Base-by-base conservation (phyloP, 1,139 yeast species). In the Hansenula sp. region DNA sequence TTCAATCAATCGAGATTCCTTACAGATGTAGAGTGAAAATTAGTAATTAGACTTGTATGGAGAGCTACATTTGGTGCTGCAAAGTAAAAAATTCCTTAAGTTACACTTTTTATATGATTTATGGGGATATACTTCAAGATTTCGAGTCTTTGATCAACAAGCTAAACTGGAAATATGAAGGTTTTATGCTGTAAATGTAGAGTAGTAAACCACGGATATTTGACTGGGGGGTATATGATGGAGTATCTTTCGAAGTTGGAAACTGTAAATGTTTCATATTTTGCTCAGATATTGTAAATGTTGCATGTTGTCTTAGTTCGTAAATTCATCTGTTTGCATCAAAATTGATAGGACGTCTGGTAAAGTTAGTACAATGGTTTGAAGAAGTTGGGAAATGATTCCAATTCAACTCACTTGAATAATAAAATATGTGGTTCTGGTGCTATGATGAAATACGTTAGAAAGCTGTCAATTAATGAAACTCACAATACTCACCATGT, bases 361-460 rank as follows among this genome's bases (percentile, higher is more conserved):
- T 13, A 12, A 1, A 24, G 47, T 39, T 43, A 32, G 39, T 41
- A 30, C 6, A 21, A 19, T 14, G 11, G 5, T 21, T 2, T 14
- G 5, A 18, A n/a, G 3, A 2, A 13, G 17, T 13, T 9, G 8
- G n/a, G 5, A 26, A 9, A 6, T 3, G 9, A 4, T 7, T 3
- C n/a, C 9, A 17, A 14, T 12, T 5, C 21, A 14, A 52, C 58
- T 47, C 35, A 54, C 57, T 90, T 92, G 70, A 94, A 94, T 49
- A 94, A 71, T 47, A 94, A 69, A 47, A 94, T 92, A 60, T 94
- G 98, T 22, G 99, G 99, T 62, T 94, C 99, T 28, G 98, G 99
- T 0, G 97, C 84, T 58, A 27, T 17, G 16, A 9, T 14, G 4
- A 7, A 5, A 13, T 3, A 14, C 2, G 17, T 14, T 10, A 7